Evolutionary conservation across 176 grass and related monocot species (phyloP), one percentile per base, ranked within the genome.

Genomic region (Bolboschoenus planiculmis): DNA sequence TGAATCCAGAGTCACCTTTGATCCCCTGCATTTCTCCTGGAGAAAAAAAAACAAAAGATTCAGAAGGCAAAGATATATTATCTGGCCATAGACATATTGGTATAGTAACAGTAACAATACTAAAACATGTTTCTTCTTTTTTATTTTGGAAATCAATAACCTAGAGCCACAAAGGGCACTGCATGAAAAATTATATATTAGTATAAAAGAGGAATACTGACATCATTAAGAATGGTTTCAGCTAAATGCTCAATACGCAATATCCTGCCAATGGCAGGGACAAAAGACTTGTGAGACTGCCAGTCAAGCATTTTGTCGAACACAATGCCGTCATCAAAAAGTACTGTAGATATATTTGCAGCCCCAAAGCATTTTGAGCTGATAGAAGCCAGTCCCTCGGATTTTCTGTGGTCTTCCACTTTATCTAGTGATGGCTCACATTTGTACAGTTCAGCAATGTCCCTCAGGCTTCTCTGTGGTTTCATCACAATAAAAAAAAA

Each of bases 151-250:
- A 37, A 81, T 57, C 11, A 83, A 54, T 31, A 47, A 83, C 29
- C 23, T 58, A 53, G 24, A 70, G 58, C 23, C 57, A 39, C 29
- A 54, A 71, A 72, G 5, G 18, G 18, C 10, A 74, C 23, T 3
- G 7, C 4, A 74, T 4, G 23, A 74, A 47, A 70, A 47, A 27
- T 47, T 74, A 73, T 42, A n/a, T 46, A 56, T 83, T 70, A 56
- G 51, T 60, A 51, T 56, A 81, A 11, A 74, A 26, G 59, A 87
- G 56, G 77, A 83, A 31, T 27, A 79, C 95, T 95, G 62, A 98
- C 95, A 10, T 93, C 89, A 81, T 95, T 98, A 67, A 98, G 87
- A 81, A 98, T 93, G 23, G 87, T 91, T 91, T 98, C 92, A 6
- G 92, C 95, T 80, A 98, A 71, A 79, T 85, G 81, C 78, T 98